Evolutionary conservation across 345 rosid species (phyloP).

Genomic region (Eucalyptus erythrocorys): DNA sequence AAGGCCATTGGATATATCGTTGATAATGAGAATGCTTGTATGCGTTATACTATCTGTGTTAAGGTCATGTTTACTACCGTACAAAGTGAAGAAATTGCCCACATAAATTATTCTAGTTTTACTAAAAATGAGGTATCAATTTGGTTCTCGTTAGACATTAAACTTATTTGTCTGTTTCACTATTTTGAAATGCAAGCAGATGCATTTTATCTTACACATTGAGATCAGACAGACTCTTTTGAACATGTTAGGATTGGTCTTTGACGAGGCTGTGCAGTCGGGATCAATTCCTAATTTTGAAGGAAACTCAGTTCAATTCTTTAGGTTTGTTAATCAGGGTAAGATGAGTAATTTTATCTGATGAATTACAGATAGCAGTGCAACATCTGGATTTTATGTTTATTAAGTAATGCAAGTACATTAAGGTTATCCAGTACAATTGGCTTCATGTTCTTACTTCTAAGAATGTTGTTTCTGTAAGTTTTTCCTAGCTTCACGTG

Average conservation of each 20-base stretch:
- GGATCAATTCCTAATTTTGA: conserved; percentile 49
- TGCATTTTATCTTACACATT: neutral
- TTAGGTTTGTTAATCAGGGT: conserved; percentile 40
- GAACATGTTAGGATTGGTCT: conserved; percentile 44
- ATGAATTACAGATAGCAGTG: neutral
- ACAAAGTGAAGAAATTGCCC: no score
- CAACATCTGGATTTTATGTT: neutral
- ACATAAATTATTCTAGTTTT: no score
- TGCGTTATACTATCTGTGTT: no score
- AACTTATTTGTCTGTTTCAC: no score
- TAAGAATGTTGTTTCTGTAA: no score
- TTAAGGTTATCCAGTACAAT: neutral
- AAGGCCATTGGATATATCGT: no score
- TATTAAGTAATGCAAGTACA: neutral
- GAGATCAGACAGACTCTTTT: neutral
- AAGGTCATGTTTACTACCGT: no score
- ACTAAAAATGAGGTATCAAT: no score
- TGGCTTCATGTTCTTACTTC: neutral
- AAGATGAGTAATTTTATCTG: conserved; percentile 5
- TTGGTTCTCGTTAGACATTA: rapidly evolving
- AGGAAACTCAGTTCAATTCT: conserved; percentile 62
- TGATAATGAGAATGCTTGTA: no score
- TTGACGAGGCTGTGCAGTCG: conserved; percentile 64
- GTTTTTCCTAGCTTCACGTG: neutral
- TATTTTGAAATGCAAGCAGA: no score